Evolutionary conservation across 129 eudicot species (phyloP).

Genomic region (Tanacetum coccineum): DNA sequence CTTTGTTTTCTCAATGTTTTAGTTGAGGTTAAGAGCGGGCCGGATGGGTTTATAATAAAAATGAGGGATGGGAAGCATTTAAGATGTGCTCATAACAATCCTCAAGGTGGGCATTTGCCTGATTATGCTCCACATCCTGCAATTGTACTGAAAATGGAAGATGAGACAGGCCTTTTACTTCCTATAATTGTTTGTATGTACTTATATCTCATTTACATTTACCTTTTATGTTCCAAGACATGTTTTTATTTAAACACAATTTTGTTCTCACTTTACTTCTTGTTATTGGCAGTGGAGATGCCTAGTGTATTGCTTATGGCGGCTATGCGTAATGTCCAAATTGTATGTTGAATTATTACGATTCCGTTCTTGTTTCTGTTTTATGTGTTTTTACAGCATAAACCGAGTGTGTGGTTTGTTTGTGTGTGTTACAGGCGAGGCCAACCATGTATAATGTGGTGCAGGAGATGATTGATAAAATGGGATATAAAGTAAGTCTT

Average conservation of each 20-base stretch:
- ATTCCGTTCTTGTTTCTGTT: slow-evolving; percentile 12
- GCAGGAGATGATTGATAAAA: slow-evolving; percentile 90
- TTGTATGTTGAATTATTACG: slow-evolving; percentile 42
- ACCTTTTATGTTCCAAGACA: neutral
- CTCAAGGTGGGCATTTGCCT: slow-evolving; percentile 69
- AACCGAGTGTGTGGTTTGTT: slow-evolving; percentile 1
- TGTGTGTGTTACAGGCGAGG: slow-evolving; percentile 56
- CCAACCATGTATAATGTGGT: slow-evolving; percentile 85
- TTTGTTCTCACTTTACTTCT: slow-evolving; percentile 12
- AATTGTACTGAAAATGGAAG: slow-evolving; percentile 91
- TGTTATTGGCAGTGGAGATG: slow-evolving; percentile 73
- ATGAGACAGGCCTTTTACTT: slow-evolving; percentile 84
- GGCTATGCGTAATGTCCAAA: slow-evolving; percentile 78
- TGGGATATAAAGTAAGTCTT: slow-evolving; percentile 76
- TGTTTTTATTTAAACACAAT: neutral
- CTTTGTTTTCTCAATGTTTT: slow-evolving; percentile 12
- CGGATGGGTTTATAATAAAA: slow-evolving; percentile 82
- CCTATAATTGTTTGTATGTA: slow-evolving; percentile 85
- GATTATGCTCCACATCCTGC: slow-evolving; percentile 93
- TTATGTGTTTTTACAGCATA: neutral
- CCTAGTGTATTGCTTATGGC: slow-evolving; percentile 85
- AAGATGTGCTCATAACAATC: slow-evolving; percentile 80
- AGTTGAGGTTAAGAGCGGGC: slow-evolving; percentile 90
- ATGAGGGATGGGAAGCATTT: slow-evolving; percentile 83
- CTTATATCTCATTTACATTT: neutral